These are phyloP conservation scores for Dillenia suffruticosa DNA, from an alignment of 164 flowering plant species.

Conservation along the genomic window DNA sequence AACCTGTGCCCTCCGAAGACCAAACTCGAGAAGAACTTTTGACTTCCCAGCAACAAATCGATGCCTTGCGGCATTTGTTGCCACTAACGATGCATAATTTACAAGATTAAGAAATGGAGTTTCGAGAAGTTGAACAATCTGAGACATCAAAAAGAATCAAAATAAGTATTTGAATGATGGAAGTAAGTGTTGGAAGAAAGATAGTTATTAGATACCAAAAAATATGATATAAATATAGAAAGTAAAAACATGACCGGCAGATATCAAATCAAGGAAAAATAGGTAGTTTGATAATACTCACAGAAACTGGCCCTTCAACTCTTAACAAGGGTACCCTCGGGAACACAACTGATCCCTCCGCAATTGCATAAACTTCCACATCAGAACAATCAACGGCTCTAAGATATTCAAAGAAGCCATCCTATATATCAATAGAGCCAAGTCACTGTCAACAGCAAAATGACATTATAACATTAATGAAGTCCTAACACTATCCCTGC, in stretches of 20 bases:
- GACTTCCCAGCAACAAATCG: conserved; percentile 94
- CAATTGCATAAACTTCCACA: conserved; percentile 79
- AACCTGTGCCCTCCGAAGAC: conserved; percentile 97
- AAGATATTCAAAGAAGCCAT: conserved; percentile 83
- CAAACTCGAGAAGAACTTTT: conserved; percentile 88
- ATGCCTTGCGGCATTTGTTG: conserved; percentile 99
- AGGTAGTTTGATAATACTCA: conserved; percentile 35
- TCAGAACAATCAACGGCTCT: conserved; percentile 83
- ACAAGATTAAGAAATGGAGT: conserved; percentile 88
- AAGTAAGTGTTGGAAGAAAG: background rate
- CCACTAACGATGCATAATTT: conserved; percentile 89
- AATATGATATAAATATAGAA: no score
- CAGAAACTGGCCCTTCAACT: conserved; percentile 91
- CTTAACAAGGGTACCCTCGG: conserved; percentile 92
- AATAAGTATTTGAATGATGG: background rate
- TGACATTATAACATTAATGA: background rate
- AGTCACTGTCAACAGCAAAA: background rate
- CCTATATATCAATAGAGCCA: conserved; percentile 31
- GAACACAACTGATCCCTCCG: conserved; percentile 94
- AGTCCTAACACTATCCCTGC: no score
- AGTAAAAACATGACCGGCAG: no score
- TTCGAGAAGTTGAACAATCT: conserved; percentile 94
- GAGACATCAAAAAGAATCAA: conserved; percentile 7
- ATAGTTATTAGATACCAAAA: no score
- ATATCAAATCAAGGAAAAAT: background rate